phyloP scores from a whole-genome alignment of 1,139 yeast species.

The Taphrina sp. region DNA sequence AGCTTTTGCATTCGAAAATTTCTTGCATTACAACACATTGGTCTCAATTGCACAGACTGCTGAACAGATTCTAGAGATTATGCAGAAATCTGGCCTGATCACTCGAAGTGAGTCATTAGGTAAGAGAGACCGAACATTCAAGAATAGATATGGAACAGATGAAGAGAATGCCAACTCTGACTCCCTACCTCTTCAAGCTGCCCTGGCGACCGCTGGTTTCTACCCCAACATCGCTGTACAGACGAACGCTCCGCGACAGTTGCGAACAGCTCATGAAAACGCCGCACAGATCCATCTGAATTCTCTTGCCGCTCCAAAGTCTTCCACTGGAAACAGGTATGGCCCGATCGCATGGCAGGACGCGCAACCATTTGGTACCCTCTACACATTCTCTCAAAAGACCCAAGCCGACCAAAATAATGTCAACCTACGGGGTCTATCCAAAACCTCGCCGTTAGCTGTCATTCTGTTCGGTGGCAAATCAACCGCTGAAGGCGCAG shows the following conservation, averaged over 20 bases:
- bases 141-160: constrained; percentile 33
- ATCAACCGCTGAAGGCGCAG: background rate
- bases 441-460: constrained; percentile 25
- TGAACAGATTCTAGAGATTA: constrained; percentile 36
- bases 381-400: constrained; percentile 25
- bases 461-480: constrained; percentile 30
- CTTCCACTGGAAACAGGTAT: background rate
- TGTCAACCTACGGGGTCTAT: constrained; percentile 8
- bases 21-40: constrained; percentile 35
- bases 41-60: constrained; percentile 33
- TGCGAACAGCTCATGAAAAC: constrained; percentile 36
- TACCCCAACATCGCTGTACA: constrained; percentile 39
- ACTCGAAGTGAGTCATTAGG: background rate
- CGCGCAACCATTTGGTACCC: constrained; percentile 6
- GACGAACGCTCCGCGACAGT: constrained; percentile 21
- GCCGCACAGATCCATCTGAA: constrained; percentile 35
- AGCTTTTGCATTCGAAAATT: constrained; percentile 25
- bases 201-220: constrained; percentile 36
- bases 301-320: constrained; percentile 42
- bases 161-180: constrained; percentile 35
- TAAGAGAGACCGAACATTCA: constrained; percentile 15
- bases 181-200: constrained; percentile 35
- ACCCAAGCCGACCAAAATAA: constrained; percentile 17
- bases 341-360: constrained; percentile 8
- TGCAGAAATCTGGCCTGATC: constrained; percentile 31